phyloP scores from a whole-genome alignment of 257 asterid species.

The Echites panduratus region DNA sequence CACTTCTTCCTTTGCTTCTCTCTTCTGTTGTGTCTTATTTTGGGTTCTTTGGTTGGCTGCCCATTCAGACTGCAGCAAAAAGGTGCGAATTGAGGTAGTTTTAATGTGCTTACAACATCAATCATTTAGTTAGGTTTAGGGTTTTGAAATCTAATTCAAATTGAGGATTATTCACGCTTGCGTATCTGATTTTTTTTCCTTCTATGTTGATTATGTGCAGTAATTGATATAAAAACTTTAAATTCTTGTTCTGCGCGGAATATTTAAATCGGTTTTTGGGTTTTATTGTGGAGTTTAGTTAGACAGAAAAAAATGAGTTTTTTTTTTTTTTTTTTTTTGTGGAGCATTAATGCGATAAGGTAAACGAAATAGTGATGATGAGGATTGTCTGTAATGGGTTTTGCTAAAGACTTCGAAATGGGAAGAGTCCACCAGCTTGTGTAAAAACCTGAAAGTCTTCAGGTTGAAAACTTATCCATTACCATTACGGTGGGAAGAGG shows the following conservation, averaged over 20 bases:
- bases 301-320: too few species aligned
- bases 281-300: not conserved
- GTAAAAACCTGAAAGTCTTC: too few species aligned
- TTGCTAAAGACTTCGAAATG: not conserved
- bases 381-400: not conserved
- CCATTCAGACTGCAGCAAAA: not conserved
- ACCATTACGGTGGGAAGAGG: too few species aligned
- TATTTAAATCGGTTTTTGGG: not conserved
- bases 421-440: too few species aligned
- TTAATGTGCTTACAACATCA: not conserved
- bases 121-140: not conserved
- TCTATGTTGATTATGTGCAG: not conserved
- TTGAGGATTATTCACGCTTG: not conserved
- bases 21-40: not conserved
- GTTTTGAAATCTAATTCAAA: not conserved
- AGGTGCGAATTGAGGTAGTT: not conserved
- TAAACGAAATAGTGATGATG: not conserved
- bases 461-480: too few species aligned
- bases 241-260: not conserved
- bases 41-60: not conserved
- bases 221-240: not conserved
- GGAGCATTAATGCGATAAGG: not conserved
- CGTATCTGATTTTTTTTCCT: not conserved
- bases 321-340: not conserved
- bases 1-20: not conserved